Evolutionary conservation across 2,329 filamentous ascomycete species (phyloP).

Genomic region (Claviceps fusiformis): DNA sequence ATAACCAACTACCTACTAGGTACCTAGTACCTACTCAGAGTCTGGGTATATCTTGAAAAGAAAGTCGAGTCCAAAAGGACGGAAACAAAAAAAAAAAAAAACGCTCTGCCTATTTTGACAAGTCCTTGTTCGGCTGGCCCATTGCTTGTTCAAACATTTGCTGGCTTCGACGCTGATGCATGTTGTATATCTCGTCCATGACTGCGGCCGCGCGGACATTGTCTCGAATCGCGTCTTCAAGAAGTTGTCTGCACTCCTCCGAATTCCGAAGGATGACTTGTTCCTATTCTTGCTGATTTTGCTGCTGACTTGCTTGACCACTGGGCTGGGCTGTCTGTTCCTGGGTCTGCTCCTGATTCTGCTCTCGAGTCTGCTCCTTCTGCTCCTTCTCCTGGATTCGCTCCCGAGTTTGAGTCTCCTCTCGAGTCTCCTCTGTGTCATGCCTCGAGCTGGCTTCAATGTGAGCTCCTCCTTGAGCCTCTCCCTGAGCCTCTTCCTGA

Average conservation of each 20-base stretch:
- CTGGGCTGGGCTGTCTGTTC: background rate
- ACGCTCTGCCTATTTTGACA: background rate
- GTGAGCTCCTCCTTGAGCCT: background rate
- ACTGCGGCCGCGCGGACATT: background rate
- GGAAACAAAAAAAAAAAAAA: background rate
- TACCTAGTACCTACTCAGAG: no score
- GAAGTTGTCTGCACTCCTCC: background rate
- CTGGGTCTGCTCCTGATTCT: background rate
- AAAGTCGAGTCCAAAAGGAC: background rate
- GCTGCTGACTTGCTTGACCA: background rate
- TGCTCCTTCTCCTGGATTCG: no score
- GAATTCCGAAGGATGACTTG: background rate
- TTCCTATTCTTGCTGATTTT: background rate
- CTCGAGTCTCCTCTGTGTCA: background rate
- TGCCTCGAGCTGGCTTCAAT: background rate
- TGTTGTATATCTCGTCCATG: background rate
- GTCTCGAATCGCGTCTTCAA: background rate
- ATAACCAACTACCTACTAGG: background rate
- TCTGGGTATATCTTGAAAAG: background rate
- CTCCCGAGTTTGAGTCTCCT: background rate
- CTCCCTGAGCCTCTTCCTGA: background rate
- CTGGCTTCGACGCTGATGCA: background rate
- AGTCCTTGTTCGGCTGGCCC: background rate
- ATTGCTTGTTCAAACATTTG: background rate
- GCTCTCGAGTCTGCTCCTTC: background rate